These are phyloP conservation scores for Aspergillus flavus DNA, from an alignment of 2,329 filamentous ascomycete species.

Conservation along the genomic window DNA sequence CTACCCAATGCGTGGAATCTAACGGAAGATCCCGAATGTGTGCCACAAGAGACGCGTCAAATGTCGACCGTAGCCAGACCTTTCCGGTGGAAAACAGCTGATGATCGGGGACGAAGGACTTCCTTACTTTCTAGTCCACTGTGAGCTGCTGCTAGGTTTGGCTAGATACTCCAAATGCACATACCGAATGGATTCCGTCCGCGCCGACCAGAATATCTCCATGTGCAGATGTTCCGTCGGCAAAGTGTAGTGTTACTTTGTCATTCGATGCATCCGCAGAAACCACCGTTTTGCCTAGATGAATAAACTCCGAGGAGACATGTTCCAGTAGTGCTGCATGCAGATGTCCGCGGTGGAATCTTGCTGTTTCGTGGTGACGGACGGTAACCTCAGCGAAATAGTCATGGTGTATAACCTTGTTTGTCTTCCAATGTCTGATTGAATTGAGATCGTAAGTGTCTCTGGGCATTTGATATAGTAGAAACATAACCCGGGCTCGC, in stretches of 20 bases:
- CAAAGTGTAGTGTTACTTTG: constrained; percentile 45
- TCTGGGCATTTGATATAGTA: neutral
- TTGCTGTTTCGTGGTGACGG: constrained; percentile 45
- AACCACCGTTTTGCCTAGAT: constrained; percentile 47
- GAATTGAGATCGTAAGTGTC: constrained; percentile 6
- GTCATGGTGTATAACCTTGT: constrained; percentile 38
- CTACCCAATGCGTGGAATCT: constrained; percentile 48
- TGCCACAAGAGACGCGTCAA: constrained; percentile 44
- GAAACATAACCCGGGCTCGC: neutral
- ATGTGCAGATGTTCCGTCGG: constrained; percentile 48
- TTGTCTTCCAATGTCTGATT: constrained; percentile 45
- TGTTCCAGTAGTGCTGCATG: constrained; percentile 53
- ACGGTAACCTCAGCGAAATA: constrained; percentile 48
- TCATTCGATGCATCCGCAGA: constrained; percentile 37
- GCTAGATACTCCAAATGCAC: constrained; percentile 22
- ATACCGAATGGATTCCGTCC: constrained; percentile 56
- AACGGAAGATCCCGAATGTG: constrained; percentile 41
- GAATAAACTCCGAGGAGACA: constrained; percentile 46
- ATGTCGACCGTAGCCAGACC: constrained; percentile 50
- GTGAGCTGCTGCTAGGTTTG: neutral
- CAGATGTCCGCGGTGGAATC: constrained; percentile 54
- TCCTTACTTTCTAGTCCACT: constrained; percentile 25
- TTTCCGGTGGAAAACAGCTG: constrained; percentile 48
- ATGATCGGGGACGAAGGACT: constrained; percentile 48
- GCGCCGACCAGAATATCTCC: constrained; percentile 56